Conservation (phyloP, 176 grass and related monocot species). For the Carex pumila region DNA sequence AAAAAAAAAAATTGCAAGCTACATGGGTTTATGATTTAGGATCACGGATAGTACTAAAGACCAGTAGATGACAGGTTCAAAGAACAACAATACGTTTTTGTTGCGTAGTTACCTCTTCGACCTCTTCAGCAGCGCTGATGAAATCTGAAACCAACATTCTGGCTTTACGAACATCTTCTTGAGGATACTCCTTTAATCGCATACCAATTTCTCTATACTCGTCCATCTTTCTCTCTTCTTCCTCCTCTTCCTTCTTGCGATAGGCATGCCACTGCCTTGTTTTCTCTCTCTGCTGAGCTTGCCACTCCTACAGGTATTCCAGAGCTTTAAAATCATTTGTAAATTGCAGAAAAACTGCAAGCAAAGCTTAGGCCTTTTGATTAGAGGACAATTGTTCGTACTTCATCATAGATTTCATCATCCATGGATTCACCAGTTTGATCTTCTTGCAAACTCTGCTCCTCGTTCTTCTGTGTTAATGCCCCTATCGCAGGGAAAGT, state of each 20-base stretch:
- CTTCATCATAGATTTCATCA: slow-evolving; percentile 14
- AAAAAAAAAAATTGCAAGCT: neutral
- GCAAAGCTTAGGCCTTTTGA: neutral
- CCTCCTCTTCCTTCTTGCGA: slow-evolving; percentile 66
- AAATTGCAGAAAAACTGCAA: neutral
- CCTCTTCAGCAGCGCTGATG: slow-evolving; percentile 62
- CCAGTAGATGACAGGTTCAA: neutral
- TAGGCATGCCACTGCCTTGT: slow-evolving; percentile 86
- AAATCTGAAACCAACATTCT: slow-evolving; percentile 91
- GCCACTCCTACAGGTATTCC: slow-evolving; percentile 36
- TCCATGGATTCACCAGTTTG: neutral
- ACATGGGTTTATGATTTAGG: neutral
- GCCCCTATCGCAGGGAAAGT: neutral
- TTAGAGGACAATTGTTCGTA: neutral
- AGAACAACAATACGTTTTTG: neutral
- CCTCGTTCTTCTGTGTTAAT: neutral
- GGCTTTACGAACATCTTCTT: slow-evolving; percentile 83
- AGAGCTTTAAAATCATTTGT: neutral
- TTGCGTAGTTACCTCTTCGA: slow-evolving; percentile 60
- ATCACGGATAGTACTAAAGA: neutral
- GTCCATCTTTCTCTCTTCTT: slow-evolving; percentile 59
- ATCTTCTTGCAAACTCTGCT: neutral
- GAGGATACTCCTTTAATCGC: slow-evolving; percentile 81
- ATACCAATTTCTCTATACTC: slow-evolving; percentile 87
- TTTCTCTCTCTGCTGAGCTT: slow-evolving; percentile 57